Evolutionary conservation across 495 filamentous ascomycete species (phyloP).

Genomic region (Neurospora sp.): DNA sequence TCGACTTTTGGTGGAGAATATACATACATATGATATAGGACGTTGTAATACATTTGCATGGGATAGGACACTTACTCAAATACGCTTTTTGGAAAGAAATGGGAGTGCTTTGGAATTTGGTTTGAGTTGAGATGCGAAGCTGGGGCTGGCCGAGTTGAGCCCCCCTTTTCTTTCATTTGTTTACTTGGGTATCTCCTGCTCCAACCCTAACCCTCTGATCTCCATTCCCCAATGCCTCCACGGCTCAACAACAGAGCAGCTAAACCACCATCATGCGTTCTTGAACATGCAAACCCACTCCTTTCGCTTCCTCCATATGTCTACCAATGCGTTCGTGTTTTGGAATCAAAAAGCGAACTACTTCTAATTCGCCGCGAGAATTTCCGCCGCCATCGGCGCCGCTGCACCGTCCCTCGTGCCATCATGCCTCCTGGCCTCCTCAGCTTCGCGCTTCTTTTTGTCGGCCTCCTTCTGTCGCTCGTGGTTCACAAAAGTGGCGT

Average conservation of each 20-base stretch:
- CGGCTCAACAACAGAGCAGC: neutral
- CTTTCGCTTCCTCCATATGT: neutral
- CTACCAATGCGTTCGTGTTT: neutral
- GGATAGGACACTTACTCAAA: neutral
- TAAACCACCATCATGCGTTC: neutral
- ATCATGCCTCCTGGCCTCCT: constrained; percentile 23
- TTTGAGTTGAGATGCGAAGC: neutral
- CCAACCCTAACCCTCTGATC: neutral
- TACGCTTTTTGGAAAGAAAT: no score
- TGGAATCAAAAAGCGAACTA: neutral
- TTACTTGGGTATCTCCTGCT: neutral
- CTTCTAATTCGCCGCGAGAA: constrained; percentile 34
- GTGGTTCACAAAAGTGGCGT: constrained; percentile 35
- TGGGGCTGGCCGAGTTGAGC: neutral
- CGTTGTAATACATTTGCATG: neutral
- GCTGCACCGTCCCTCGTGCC: constrained; percentile 28
- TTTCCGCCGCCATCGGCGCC: constrained; percentile 34
- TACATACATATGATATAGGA: neutral
- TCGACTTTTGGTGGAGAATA: neutral
- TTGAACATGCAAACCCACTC: neutral
- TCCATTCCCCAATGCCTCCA: neutral
- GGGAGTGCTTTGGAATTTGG: neutral
- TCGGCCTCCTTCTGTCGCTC: constrained; percentile 32
- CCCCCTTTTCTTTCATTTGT: neutral
- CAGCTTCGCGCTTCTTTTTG: constrained; percentile 18